phyloP scores from a whole-genome alignment of 2,329 filamentous ascomycete species.

The Xylaria polymorpha region DNA sequence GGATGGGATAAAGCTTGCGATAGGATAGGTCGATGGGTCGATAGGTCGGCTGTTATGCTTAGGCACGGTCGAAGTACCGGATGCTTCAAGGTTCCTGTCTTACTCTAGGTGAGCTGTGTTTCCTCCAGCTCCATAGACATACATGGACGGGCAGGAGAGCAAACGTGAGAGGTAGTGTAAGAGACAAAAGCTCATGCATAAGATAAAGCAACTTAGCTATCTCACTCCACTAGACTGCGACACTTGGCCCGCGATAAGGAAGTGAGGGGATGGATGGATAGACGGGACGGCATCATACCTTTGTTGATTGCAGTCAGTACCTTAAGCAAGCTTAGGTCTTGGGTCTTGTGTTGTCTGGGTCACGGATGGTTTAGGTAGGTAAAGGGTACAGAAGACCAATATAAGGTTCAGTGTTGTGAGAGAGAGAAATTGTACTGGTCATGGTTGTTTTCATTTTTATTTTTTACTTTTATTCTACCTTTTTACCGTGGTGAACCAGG shows the following conservation, averaged over 20 bases:
- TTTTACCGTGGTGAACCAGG: constrained; percentile 18
- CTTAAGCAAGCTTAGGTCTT: too few species aligned
- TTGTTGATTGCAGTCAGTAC: neutral
- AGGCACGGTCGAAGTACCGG: constrained; percentile 33
- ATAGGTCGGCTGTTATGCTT: constrained; percentile 1
- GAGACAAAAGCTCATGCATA: constrained; percentile 5
- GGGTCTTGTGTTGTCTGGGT: too few species aligned
- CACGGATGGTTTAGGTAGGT: neutral
- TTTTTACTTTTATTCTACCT: neutral
- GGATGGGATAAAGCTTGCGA: constrained; percentile 23
- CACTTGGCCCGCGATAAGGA: constrained; percentile 24
- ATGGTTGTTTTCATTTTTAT: constrained; percentile 8
- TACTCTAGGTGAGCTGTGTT: constrained; percentile 39
- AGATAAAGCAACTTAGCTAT: neutral
- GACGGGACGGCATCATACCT: constrained; percentile 1
- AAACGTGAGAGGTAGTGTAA: neutral
- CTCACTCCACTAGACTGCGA: constrained; percentile 14
- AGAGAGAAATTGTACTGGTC: constrained; percentile 9
- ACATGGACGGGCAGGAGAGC: neutral
- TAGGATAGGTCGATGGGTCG: constrained; percentile 19
- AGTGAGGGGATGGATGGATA: neutral
- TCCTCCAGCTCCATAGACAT: too few species aligned
- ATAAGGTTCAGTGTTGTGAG: constrained; percentile 30
- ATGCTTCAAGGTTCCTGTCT: constrained; percentile 27
- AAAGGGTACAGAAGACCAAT: too few species aligned